Evolutionary conservation across 129 eudicot species (phyloP), one percentile per base, ranked within the genome.

Genomic region (Lonicera japonica): DNA sequence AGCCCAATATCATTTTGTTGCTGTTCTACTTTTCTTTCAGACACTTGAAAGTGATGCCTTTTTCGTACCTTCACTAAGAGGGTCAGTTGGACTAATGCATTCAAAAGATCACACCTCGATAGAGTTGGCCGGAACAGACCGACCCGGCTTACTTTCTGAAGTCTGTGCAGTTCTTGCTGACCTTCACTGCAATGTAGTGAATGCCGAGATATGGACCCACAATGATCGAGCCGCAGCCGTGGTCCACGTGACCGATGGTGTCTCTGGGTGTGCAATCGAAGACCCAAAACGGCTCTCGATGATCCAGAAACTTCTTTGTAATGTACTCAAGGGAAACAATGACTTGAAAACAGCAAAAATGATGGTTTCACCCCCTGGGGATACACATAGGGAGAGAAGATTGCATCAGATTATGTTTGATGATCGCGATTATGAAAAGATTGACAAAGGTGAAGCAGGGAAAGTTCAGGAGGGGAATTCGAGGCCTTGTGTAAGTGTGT

Each of bases 191-290:
- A 87, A 91, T 61, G 95, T 91, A 59, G 90, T 87, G 25, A 87
- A 91, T 76, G 97, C 97, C 41, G 97, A 87, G 79, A 87, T 91
- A 68, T 91, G 97, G 97, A 87, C 97, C 1, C 97, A 91, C 70
- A 91, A 87, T 67, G 79, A 83, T 36, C 70, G 97, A 72, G 97
- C 97, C 54, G 97, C 97, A 61, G 96, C 97, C 7, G 96, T 91
- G 25, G 96, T 91, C 21, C 84, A 84, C 46, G 97, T 91, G 9
- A 79, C 90, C 6, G 96, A 91, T 73, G 73, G 71, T 23, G 54
- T 74, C 40, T 75, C 82, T 5, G 80, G 83, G 40, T 56, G 75
- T 64, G 94, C 97, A n/a, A 78, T 91, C 61, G 75, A 84, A 62
- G 97, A 91, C 66, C 88, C 86, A 14, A 87, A 82, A 48, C 77